Base-by-base conservation (phyloP, 441 rosid genomes). In the Euphorbia celastroides region DNA sequence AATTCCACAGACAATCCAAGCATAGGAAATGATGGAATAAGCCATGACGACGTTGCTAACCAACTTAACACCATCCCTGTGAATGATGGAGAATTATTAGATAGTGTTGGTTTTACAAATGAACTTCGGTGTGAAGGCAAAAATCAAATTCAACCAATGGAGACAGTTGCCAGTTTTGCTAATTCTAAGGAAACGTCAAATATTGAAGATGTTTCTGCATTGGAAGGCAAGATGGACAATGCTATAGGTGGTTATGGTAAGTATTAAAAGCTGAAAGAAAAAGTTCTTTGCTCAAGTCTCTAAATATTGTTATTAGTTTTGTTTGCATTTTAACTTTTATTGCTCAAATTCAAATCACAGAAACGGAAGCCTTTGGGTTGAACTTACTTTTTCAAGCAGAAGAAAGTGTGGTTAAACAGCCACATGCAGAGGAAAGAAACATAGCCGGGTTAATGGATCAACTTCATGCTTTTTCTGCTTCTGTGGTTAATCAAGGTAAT, bases 401-500 rank as follows among this genome's bases (percentile, higher is more conserved):
- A 3, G 72, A 12, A 61, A 59, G 62, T 32, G 67, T 61, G 22
- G 41, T 28, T 62, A 59, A 68, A 71, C 30, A 69, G 25, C 25
- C 60, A 17, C 50, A 31, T 32, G 44, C 59, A 64, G 23, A n/a
- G 62, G 66, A 57, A 27, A 42, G 12, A n/a, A 12, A 7, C 1
- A 10, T 11, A 42, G 2, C 14, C 3, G 48, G 2, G 8, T 17
- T 13, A 9, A 59, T 13, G 7, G 64, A 72, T 54, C 63, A 67
- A 32, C 54, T 65, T 63, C 64, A 27, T 51, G 26, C 2, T 12
- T 5, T 25, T 28, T 41, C 42, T 48, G 62, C 42, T 56, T 44
- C 69, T 57, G 61, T n/a, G 63, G 23, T 23, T 23, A 31, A 28
- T 63, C 57, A 14, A 65, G 79, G 79, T 75, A 65, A 4, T 42